Percentiles rank a stretch among this genome's conserved stretches.
Conservation (phyloP, 2,329 filamentous ascomycete species). For the Colletotrichum cereale region DNA sequence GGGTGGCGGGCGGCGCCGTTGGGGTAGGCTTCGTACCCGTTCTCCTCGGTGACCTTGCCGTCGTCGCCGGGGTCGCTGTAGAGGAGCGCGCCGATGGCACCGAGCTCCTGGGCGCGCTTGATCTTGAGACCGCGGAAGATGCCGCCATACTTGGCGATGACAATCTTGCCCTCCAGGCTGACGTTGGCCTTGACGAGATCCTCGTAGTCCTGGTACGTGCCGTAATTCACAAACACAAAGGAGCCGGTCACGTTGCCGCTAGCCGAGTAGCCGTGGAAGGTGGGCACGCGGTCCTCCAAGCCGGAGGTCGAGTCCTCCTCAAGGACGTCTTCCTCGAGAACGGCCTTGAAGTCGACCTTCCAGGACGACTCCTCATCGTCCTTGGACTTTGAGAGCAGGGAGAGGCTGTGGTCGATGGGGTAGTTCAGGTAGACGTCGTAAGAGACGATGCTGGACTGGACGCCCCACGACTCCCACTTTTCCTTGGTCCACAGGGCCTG, state of each 20-base stretch:
- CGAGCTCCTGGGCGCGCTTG: constrained; percentile 90
- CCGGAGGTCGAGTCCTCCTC: constrained; percentile 85
- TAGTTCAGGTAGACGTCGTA: constrained; percentile 87
- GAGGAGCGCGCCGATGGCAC: constrained; percentile 86
- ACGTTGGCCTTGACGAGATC: constrained; percentile 83
- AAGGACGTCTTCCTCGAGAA: constrained; percentile 85
- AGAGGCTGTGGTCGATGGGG: constrained; percentile 77
- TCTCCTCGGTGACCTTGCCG: constrained; percentile 82
- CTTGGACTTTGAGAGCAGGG: constrained; percentile 68
- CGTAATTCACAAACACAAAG: constrained; percentile 93
- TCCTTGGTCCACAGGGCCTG: constrained; percentile 81
- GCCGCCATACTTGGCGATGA: constrained; percentile 85
- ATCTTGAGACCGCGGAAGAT: constrained; percentile 93
- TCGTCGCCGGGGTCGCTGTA: constrained; percentile 94
- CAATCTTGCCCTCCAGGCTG: constrained; percentile 85
- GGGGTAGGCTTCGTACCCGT: constrained; percentile 84
- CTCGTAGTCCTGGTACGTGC: constrained; percentile 87
- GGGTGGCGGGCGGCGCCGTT: constrained; percentile 89
- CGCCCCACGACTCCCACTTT: constrained; percentile 78
- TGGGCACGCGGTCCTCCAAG: constrained; percentile 80
- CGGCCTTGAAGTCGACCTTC: constrained; percentile 81
- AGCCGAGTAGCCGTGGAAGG: constrained; percentile 95
- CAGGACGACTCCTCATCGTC: constrained; percentile 53
- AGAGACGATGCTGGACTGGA: constrained; percentile 72
- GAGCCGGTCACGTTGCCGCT: constrained; percentile 90